A percentile compares a stretch with the other conserved stretches of the same genome.
Evolutionary conservation across 257 asterid species (phyloP).

Genomic region (Primulina huaijiensis): DNA sequence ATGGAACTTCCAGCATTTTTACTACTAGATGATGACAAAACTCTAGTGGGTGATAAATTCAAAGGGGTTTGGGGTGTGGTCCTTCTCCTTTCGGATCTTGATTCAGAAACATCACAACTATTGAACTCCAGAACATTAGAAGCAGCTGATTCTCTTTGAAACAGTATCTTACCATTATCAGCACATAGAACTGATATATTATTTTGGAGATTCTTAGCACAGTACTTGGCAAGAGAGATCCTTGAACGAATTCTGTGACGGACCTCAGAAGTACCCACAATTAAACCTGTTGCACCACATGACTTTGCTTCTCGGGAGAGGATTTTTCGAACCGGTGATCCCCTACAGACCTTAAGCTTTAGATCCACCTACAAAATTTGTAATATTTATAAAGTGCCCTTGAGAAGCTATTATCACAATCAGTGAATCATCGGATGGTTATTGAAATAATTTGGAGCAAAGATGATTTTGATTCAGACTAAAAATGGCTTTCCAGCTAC

Average conservation of each 20-base stretch:
- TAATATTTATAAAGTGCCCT: conserved; percentile 15
- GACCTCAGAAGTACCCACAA: conserved; percentile 60
- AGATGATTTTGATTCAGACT: background rate
- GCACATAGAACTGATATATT: conserved; percentile 58
- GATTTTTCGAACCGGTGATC: conserved; percentile 61
- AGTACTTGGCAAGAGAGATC: conserved; percentile 71
- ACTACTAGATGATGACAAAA: conserved; percentile 26
- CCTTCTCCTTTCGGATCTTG: conserved; percentile 45
- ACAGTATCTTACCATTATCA: conserved; percentile 70
- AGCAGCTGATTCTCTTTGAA: conserved; percentile 44
- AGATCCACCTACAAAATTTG: conserved; percentile 59
- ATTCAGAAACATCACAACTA: conserved; percentile 29
- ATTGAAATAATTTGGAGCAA: too few species aligned
- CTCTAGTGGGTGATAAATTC: conserved; percentile 36
- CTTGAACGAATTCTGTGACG: conserved; percentile 56
- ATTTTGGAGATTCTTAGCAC: conserved; percentile 59
- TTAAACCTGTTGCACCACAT: conserved; percentile 59
- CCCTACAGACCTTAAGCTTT: conserved; percentile 86
- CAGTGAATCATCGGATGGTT: background rate
- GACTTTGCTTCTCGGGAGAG: conserved; percentile 56
- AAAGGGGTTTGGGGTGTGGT: conserved; percentile 38
- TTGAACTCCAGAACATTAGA: conserved; percentile 29
- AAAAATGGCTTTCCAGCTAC: background rate
- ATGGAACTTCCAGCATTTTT: conserved; percentile 35
- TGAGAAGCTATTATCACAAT: background rate